These are phyloP conservation scores for Bipolaris victoriae DNA, from an alignment of 2,329 filamentous ascomycete genomes.

Conservation along the genomic window DNA sequence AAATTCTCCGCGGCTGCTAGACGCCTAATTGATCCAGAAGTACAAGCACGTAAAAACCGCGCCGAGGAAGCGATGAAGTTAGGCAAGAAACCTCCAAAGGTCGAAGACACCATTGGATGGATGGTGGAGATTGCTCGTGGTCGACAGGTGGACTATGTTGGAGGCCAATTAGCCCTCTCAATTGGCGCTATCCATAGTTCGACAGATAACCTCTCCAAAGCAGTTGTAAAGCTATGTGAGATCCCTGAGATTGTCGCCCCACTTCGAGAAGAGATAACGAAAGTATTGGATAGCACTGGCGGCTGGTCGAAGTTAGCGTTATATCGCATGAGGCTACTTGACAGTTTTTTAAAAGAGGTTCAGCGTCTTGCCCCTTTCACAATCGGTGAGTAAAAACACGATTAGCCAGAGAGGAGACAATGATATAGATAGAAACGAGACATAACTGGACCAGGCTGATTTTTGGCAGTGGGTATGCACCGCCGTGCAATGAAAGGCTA, in stretches of 20 bases:
- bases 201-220: constrained; percentile 5
- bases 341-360: constrained; percentile 3
- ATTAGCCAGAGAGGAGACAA: background rate
- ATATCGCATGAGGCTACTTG: constrained; percentile 3
- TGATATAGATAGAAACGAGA: background rate
- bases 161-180: background rate
- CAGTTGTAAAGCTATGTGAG: constrained; percentile 3
- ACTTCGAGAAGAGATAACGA: constrained; percentile 1
- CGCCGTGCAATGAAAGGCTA: constrained; percentile 4
- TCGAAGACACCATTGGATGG: constrained; percentile 1
- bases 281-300: background rate
- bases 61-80: constrained; percentile 1
- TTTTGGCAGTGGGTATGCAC: constrained; percentile 2
- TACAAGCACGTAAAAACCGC: background rate
- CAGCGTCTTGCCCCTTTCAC: background rate
- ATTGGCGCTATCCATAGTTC: constrained; percentile 3
- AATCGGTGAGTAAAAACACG: background rate
- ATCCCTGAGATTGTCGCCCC: constrained; percentile 4
- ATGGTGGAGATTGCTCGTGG: constrained; percentile 1
- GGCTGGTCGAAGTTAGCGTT: constrained; percentile 2
- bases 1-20: constrained; percentile 2
- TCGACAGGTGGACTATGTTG: background rate
- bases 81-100: background rate
- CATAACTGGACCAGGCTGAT: constrained; percentile 3
- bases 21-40: constrained; percentile 4